phyloP scores from a whole-genome alignment of 1,284 basidiomycete genomes.

The Malassezia vespertilionis region DNA sequence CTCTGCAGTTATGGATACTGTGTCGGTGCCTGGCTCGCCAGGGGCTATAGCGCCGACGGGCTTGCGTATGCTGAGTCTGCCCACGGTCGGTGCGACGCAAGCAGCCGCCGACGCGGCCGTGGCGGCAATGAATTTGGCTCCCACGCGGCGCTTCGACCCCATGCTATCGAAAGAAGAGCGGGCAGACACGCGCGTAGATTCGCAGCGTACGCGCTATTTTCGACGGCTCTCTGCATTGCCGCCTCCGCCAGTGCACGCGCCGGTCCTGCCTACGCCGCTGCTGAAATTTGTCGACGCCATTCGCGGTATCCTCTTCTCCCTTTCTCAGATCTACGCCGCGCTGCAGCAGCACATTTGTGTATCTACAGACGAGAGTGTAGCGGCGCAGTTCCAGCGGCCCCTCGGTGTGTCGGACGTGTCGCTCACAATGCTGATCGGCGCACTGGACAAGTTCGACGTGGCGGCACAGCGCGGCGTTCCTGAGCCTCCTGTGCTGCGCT shows the following conservation, averaged over 20 bases:
- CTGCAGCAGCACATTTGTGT: conserved; percentile 79
- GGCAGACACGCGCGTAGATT: conserved; percentile 30
- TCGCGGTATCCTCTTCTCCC: conserved; percentile 79
- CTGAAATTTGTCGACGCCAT: conserved; percentile 71
- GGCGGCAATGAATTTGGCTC: conserved; percentile 17
- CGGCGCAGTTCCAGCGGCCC: conserved; percentile 28
- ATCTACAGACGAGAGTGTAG: conserved; percentile 70
- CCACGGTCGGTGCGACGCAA: conserved; percentile 31
- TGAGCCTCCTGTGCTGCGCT: conserved; percentile 60
- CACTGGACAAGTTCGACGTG: conserved; percentile 83
- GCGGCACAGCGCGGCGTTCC: conserved; percentile 63
- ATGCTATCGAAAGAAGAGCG: conserved; percentile 64
- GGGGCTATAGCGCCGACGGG: too few species aligned
- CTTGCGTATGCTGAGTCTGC: conserved; percentile 33
- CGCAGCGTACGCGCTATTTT: conserved; percentile 77
- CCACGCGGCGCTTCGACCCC: conserved; percentile 23
- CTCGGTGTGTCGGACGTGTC: conserved; percentile 60
- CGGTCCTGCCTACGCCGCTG: conserved; percentile 63
- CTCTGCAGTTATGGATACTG: too few species aligned
- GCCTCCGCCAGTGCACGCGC: conserved; percentile 55
- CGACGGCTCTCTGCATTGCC: conserved; percentile 68
- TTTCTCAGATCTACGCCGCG: conserved; percentile 82
- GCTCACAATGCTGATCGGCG: conserved; percentile 72
- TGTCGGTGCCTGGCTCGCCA: too few species aligned
- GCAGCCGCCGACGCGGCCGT: conserved; percentile 35